Percentiles rank a stretch among this genome's conserved stretches.
Evolutionary conservation across 2,329 filamentous ascomycete species (phyloP).

Genomic region (Trichoderma koningii): DNA sequence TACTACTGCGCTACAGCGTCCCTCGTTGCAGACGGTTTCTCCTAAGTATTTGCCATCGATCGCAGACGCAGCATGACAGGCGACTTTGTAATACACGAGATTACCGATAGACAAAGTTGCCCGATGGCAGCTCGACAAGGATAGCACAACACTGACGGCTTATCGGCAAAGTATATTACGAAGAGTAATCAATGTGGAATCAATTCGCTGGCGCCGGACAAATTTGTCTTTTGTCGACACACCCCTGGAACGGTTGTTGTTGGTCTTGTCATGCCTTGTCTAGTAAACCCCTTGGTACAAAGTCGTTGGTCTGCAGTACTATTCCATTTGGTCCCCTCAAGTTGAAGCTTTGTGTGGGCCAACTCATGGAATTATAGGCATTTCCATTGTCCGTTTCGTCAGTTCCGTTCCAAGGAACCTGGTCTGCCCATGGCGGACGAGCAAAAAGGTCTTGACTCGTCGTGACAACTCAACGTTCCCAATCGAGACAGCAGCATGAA

Average conservation of each 20-base stretch:
- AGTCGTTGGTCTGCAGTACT: no score
- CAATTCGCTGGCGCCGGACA: slow-evolving; percentile 11
- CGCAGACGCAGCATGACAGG: background rate
- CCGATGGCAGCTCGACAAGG: background rate
- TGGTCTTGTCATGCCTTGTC: background rate
- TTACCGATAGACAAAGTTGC: background rate
- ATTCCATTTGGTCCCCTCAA: no score
- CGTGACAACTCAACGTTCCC: no score
- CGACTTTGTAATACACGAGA: background rate
- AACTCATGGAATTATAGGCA: background rate
- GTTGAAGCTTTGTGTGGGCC: background rate
- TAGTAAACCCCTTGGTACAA: no score
- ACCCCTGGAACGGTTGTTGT: background rate
- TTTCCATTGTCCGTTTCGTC: background rate
- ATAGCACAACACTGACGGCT: background rate
- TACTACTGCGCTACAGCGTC: no score
- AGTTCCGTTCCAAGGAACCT: background rate
- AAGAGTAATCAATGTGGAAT: background rate
- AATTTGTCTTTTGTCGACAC: slow-evolving; percentile 2
- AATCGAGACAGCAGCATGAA: no score
- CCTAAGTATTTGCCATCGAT: no score
- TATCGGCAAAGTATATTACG: background rate
- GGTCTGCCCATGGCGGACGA: background rate
- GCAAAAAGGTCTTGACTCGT: no score
- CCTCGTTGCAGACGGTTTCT: no score